Conservation (phyloP, 208 protist species). For the Phytomonas sp. region DNA sequence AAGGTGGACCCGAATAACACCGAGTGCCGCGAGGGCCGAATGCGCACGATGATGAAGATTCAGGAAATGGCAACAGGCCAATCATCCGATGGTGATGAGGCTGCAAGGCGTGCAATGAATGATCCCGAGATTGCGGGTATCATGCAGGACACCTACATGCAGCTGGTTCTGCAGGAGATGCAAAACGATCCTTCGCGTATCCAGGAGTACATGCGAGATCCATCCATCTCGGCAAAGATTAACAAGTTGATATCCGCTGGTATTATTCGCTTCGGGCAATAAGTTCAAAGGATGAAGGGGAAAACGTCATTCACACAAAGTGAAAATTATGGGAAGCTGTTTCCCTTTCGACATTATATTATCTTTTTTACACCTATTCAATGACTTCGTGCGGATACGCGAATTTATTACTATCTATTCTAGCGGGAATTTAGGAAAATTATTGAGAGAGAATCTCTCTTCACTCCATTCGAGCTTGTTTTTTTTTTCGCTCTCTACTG, state of each 20-base stretch:
- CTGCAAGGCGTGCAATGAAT: slow-evolving; percentile 80
- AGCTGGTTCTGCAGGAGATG: slow-evolving; percentile 87
- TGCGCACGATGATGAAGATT: slow-evolving; percentile 88
- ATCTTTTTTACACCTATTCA: not conserved
- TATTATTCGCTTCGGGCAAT: slow-evolving; percentile 88
- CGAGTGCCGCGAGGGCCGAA: slow-evolving; percentile 84
- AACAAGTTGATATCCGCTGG: slow-evolving; percentile 95
- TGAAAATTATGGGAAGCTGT: not conserved
- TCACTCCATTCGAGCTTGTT: not conserved
- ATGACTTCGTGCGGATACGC: not conserved
- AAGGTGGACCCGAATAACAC: slow-evolving; percentile 89
- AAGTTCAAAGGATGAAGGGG: not conserved
- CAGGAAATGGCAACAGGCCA: slow-evolving; percentile 84
- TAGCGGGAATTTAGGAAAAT: not conserved
- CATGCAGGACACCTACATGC: slow-evolving; percentile 90
- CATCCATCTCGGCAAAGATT: slow-evolving; percentile 87
- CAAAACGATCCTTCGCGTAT: slow-evolving; percentile 82
- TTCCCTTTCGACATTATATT: slow-evolving; percentile 2
- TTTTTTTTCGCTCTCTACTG: not conserved
- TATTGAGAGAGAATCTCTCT: not conserved
- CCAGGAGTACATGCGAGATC: slow-evolving; percentile 92
- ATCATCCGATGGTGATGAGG: slow-evolving; percentile 80
- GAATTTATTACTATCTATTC: not conserved
- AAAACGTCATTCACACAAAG: not conserved
- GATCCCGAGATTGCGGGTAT: slow-evolving; percentile 94